These are phyloP conservation scores for Mycena latifolia DNA, from an alignment of 768 basidiomycete genomes.

Conservation along the genomic window DNA sequence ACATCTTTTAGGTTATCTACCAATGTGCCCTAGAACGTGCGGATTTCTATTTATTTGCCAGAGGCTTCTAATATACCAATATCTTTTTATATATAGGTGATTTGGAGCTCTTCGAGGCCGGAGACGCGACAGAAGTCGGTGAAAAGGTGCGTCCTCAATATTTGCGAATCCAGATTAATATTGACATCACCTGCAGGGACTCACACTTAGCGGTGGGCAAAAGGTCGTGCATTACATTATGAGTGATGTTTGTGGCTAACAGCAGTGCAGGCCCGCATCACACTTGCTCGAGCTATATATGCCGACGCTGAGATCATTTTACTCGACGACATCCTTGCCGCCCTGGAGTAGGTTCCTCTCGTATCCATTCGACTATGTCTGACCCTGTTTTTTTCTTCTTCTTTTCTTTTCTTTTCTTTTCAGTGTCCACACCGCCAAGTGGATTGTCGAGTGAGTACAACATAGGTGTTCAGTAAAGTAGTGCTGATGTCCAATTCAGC, in stretches of 20 bases:
- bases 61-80: too few species aligned
- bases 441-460: constrained; percentile 55
- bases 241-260: constrained; percentile 41
- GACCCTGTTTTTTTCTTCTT: background rate
- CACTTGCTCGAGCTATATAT: constrained; percentile 60
- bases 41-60: too few species aligned
- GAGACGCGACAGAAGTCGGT: constrained; percentile 71
- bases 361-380: constrained; percentile 50
- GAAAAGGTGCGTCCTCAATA: constrained; percentile 51
- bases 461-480: background rate
- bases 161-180: background rate
- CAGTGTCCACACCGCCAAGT: constrained; percentile 63
- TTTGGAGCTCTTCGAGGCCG: constrained; percentile 75
- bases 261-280: constrained; percentile 50
- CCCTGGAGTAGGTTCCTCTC: constrained; percentile 39
- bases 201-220: constrained; percentile 58
- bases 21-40: constrained; percentile 84
- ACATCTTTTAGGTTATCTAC: constrained; percentile 58
- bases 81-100: too few species aligned
- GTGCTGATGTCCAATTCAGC: constrained; percentile 17
- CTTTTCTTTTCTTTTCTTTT: too few species aligned
- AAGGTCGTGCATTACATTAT: constrained; percentile 54
- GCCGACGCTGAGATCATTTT: constrained; percentile 54
- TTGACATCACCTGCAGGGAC: constrained; percentile 41
- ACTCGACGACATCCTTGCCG: constrained; percentile 61